phyloP scores from a whole-genome alignment of 2,329 filamentous ascomycete genomes.

The Paraphaeosphaeria sporulosa region DNA sequence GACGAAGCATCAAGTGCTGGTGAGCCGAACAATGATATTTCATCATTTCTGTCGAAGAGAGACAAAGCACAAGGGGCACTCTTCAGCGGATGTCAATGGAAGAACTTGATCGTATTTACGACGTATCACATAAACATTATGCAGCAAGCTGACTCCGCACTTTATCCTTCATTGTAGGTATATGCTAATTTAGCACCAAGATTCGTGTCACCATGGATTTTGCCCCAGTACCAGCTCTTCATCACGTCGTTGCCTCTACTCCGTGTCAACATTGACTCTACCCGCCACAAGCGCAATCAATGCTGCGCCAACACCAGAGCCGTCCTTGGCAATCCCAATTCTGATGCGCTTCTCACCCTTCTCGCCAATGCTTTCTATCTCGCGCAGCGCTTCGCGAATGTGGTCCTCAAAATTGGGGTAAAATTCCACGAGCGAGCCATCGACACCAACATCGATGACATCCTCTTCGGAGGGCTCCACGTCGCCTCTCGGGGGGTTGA shows the following conservation, averaged over 20 bases:
- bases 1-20: too few species aligned
- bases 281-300: conserved; percentile 92
- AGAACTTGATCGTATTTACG: too few species aligned
- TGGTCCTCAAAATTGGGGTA: conserved; percentile 92
- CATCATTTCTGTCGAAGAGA: too few species aligned
- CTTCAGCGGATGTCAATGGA: neutral
- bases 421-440: conserved; percentile 93
- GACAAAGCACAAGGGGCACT: too few species aligned
- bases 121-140: neutral
- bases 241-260: neutral
- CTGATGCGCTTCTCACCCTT: conserved; percentile 84
- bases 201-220: neutral
- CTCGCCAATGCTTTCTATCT: conserved; percentile 78
- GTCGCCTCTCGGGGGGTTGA: conserved; percentile 41
- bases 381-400: conserved; percentile 81
- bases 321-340: conserved; percentile 97
- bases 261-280: conserved; percentile 41
- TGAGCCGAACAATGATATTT: too few species aligned
- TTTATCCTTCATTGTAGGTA: neutral
- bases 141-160: neutral
- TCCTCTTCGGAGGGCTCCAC: conserved; percentile 62
- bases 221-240: conserved; percentile 9
- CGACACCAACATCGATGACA: conserved; percentile 89
- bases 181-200: neutral
- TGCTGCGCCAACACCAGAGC: conserved; percentile 92